Percentiles rank a stretch among this genome's conserved stretches.
Evolutionary conservation across 2,329 filamentous ascomycete genomes (phyloP).

Genomic region (Talaromyces sp.): DNA sequence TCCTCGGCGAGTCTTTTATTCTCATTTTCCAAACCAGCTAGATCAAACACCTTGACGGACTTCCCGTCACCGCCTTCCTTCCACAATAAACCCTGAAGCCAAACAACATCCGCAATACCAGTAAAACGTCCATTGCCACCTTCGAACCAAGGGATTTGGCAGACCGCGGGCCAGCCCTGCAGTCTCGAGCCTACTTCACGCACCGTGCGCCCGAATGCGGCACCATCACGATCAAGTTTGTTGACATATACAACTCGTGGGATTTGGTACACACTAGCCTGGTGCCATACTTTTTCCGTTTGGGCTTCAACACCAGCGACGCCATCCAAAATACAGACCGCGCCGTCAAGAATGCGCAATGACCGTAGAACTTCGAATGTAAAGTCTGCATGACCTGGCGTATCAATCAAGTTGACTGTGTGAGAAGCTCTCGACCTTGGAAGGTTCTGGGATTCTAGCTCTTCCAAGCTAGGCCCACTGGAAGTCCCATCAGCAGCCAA

Average conservation of each 20-base stretch:
- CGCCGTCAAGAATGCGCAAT: slow-evolving; percentile 80
- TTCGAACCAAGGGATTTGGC: slow-evolving; percentile 93
- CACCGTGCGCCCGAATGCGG: slow-evolving; percentile 77
- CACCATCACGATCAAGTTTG: slow-evolving; percentile 79
- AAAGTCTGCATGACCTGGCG: slow-evolving; percentile 94
- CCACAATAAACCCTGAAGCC: slow-evolving; percentile 73
- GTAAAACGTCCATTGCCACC: slow-evolving; percentile 68
- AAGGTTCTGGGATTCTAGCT: slow-evolving; percentile 35
- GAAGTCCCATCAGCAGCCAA: slow-evolving; percentile 21
- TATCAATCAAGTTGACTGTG: slow-evolving; percentile 90
- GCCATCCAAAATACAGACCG: slow-evolving; percentile 88
- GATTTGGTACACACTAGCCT: slow-evolving; percentile 80
- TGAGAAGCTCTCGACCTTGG: slow-evolving; percentile 57
- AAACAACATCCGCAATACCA: slow-evolving; percentile 80
- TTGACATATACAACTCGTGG: slow-evolving; percentile 80
- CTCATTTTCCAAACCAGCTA: slow-evolving; percentile 52
- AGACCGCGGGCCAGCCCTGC: slow-evolving; percentile 81
- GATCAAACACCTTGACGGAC: slow-evolving; percentile 53
- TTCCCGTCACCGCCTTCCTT: slow-evolving; percentile 64
- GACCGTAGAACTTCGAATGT: slow-evolving; percentile 94
- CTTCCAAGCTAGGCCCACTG: slow-evolving; percentile 21
- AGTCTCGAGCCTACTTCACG: slow-evolving; percentile 79
- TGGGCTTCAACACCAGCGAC: slow-evolving; percentile 95
- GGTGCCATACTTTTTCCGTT: slow-evolving; percentile 93
- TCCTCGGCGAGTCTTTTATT: slow-evolving; percentile 59